These are phyloP conservation scores for Suhomyces bribrorum DNA, from an alignment of 1,139 yeast species.

Conservation along the genomic window DNA sequence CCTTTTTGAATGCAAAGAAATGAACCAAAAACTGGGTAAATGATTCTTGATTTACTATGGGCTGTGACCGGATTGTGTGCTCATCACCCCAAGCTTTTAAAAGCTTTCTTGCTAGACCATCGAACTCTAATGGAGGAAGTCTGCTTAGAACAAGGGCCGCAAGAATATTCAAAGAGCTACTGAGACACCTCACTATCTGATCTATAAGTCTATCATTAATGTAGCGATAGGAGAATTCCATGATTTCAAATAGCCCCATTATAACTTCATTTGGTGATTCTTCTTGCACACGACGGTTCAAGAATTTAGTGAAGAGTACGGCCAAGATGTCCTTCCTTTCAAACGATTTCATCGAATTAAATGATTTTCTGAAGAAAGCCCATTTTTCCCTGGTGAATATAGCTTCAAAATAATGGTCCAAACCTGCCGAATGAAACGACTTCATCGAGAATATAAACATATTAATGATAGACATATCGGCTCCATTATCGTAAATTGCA, in stretches of 20 bases:
- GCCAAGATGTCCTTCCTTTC: conserved; percentile 26
- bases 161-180: conserved; percentile 17
- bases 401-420: conserved; percentile 24
- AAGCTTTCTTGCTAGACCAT: conserved; percentile 14
- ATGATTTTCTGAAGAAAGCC: conserved; percentile 20
- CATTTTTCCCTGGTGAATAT: conserved; percentile 26
- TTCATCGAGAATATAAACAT: conserved; percentile 27
- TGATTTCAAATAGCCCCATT: conserved; percentile 1
- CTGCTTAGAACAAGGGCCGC: conserved; percentile 17
- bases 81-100: conserved; percentile 36
- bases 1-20: conserved; percentile 24
- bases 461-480: conserved; percentile 17
- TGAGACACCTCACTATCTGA: conserved; percentile 17
- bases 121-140: conserved; percentile 1
- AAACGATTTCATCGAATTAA: conserved; percentile 26
- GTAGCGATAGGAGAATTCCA: conserved; percentile 6
- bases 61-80: conserved; percentile 29
- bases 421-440: conserved; percentile 23
- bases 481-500: conserved; percentile 11
- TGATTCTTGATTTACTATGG: conserved; percentile 35
- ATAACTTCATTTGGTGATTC: neutral
- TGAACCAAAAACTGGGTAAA: conserved; percentile 37
- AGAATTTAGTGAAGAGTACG: conserved; percentile 14
- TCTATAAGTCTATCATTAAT: conserved; percentile 23
- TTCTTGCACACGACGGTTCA: neutral